These are phyloP conservation scores for Leishmania tropica DNA, from an alignment of 208 protist genomes.

Conservation along the genomic window DNA sequence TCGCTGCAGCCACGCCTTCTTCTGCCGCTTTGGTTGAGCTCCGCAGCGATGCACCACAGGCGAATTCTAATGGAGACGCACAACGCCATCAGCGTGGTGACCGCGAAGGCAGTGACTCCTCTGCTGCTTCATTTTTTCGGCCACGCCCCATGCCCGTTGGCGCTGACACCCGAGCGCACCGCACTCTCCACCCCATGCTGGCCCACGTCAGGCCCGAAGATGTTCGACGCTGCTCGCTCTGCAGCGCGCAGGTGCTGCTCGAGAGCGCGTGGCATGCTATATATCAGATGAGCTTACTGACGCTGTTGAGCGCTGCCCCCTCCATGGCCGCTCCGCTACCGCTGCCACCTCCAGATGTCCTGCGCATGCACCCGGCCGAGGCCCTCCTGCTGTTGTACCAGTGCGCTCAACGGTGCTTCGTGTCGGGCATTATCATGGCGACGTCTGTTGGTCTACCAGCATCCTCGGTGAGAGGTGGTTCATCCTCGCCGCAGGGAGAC, in stretches of 20 bases:
- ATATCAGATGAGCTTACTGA: constrained; percentile 46
- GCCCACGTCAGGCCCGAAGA: constrained; percentile 21
- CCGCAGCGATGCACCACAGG: neutral
- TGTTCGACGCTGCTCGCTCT: constrained; percentile 43
- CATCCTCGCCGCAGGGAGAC: neutral
- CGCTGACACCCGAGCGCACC: constrained; percentile 8
- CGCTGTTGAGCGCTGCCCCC: constrained; percentile 40
- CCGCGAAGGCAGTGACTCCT: neutral
- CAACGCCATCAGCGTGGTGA: neutral
- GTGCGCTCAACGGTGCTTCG: constrained; percentile 24
- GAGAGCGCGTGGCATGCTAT: constrained; percentile 43
- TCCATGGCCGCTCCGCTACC: constrained; percentile 32
- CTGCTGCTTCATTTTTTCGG: neutral
- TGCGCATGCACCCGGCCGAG: constrained; percentile 28
- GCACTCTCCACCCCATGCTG: constrained; percentile 27
- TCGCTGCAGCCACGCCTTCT: neutral
- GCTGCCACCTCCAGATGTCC: constrained; percentile 20
- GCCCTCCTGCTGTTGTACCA: constrained; percentile 28
- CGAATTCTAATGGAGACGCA: neutral
- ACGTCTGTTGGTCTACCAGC: constrained; percentile 11
- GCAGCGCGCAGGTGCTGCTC: constrained; percentile 49
- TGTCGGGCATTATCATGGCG: constrained; percentile 11
- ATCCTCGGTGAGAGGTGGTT: neutral
- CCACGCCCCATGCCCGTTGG: constrained; percentile 14
- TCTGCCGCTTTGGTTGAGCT: neutral